Evolutionary conservation across 2,329 filamentous ascomycete species (phyloP), one percentile per base, ranked within the genome.

Genomic region (Monosporascus sp.): DNA sequence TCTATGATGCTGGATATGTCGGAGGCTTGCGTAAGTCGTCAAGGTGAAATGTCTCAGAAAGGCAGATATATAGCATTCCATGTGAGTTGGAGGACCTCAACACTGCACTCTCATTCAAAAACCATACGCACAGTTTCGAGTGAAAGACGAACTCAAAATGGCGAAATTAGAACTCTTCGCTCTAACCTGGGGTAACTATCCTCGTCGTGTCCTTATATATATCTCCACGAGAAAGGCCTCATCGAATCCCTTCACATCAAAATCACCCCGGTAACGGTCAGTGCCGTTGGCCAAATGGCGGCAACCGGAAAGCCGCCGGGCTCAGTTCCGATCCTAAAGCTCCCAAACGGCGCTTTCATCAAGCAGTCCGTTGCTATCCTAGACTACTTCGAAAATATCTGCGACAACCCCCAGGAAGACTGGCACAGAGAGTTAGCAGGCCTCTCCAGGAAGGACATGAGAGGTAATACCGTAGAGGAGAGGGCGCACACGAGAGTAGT

Each of bases 321-420:
- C 1, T 52, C 51, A 9, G 51, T 58, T 1, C 62, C 60, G 9
- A 56, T 62, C 24, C 53, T 64, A 17, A 18, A 40, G 18, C 44
- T 63, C 11, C 56, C 56, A 15, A 50, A 60, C 31, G 62, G 58
- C 2, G 55, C 46, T n/a, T 57, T 55, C 37, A 62, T 64, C 38
- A 60, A 55, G 44, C 58, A 62, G 44, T 61, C 61, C 3, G 14
- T 62, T n/a, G 61, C 59, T 7, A 63, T 64, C 15, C 41, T 64
- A 3, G 56, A 63, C 2, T 64, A 62, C 50, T 52, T 63, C 35
- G 58, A 64, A 52, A 61, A 63, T 26, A 48, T 63, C 20, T 64
- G 58, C 46, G 58, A 60, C 17, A 53, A 56, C 9, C 58, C 57
- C 11, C 35, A 55, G n/a, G 38, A 56, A 31, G 20, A 55, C 28